Conservation (phyloP, 441 rosid species). For the Euphorbia corollata region DNA sequence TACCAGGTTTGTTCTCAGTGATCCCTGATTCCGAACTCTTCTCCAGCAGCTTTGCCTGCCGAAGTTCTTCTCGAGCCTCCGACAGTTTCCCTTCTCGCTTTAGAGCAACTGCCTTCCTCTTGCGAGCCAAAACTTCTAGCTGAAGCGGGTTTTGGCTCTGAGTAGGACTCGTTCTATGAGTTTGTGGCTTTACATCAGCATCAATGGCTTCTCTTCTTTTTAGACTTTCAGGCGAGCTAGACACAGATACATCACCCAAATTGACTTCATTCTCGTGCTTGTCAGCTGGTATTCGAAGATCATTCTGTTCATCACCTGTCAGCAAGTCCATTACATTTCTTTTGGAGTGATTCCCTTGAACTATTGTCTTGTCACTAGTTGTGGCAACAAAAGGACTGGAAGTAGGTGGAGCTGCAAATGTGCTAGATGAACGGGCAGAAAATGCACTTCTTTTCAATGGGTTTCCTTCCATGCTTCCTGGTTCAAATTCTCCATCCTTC, state of each 20-base stretch:
- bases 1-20: constrained; percentile 25
- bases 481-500: constrained; percentile 44
- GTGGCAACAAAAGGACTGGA: constrained; percentile 21
- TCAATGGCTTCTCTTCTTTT: constrained; percentile 1
- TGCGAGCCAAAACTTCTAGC: constrained; percentile 56
- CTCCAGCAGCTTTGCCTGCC: constrained; percentile 74
- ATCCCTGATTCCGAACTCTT: constrained; percentile 42
- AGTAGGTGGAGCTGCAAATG: constrained; percentile 18
- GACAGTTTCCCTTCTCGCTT: constrained; percentile 71
- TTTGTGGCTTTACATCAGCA: constrained; percentile 21
- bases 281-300: constrained; percentile 25
- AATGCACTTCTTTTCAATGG: constrained; percentile 21
- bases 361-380: constrained; percentile 30
- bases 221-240: background rate
- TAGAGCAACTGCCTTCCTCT: constrained; percentile 66
- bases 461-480: constrained; percentile 18
- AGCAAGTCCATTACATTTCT: constrained; percentile 36
- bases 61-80: constrained; percentile 78
- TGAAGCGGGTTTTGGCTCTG: constrained; percentile 32
- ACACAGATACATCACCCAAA: background rate
- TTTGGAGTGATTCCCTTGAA: constrained; percentile 17
- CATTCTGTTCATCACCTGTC: constrained; percentile 34
- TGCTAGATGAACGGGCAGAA: constrained; percentile 25
- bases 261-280: constrained; percentile 26
- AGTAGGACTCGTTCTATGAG: constrained; percentile 26